phyloP scores from a whole-genome alignment of 306 rosid species.

The Cucumis cinereus region DNA sequence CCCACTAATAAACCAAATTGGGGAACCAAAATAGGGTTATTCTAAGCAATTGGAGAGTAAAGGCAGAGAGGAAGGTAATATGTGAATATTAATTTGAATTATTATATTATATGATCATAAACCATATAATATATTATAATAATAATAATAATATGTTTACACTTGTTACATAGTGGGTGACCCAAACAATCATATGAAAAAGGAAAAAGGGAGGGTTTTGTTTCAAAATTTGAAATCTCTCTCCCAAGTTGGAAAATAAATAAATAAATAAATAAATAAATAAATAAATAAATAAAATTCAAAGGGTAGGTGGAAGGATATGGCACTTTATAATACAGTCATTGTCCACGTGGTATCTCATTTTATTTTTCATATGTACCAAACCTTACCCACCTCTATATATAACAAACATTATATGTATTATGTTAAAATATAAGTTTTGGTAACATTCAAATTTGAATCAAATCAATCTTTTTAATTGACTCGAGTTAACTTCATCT shows the following conservation, averaged over 20 bases:
- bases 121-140: not conserved
- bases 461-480: too few species aligned
- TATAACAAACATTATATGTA: not conserved
- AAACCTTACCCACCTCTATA: not conserved
- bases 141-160: not conserved
- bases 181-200: constrained; percentile 3
- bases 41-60: not conserved
- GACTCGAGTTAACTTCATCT: too few species aligned
- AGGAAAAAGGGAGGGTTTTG: constrained; percentile 10
- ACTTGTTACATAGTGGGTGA: constrained; percentile 3
- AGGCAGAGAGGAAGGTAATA: not conserved
- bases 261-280: not conserved
- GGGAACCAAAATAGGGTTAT: not conserved
- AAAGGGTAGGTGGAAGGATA: constrained; percentile 26
- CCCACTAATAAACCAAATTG: not conserved
- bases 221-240: constrained; percentile 82
- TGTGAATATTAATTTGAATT: not conserved
- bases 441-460: not conserved
- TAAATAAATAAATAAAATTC: constrained; percentile 6
- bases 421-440: too few species aligned
- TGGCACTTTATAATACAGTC: constrained; percentile 22
- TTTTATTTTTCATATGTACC: not conserved
- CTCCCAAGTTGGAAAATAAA: not conserved
- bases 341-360: constrained; percentile 42
- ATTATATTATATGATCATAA: not conserved